Evolutionary conservation across 768 basidiomycete species (phyloP).

Genomic region (Phylloporus scabripes): DNA sequence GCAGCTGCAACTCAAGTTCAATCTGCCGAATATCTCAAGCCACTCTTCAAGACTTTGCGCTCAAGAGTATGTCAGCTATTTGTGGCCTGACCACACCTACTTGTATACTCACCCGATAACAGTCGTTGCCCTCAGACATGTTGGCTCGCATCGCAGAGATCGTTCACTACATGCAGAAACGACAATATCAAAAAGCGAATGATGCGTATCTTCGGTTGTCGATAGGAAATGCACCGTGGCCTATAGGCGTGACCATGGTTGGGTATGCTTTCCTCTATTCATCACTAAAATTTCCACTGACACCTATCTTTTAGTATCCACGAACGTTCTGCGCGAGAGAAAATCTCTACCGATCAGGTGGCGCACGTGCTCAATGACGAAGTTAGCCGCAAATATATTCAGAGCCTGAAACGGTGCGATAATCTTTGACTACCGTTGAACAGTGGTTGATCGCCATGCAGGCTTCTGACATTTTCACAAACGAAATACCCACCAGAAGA

Average conservation of each 20-base stretch:
- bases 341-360: constrained; percentile 95
- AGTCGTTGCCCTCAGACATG: constrained; percentile 82
- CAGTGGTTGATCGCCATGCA: constrained; percentile 29
- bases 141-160: constrained; percentile 86
- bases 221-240: constrained; percentile 99
- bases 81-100: not conserved
- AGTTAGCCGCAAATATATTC: constrained; percentile 97
- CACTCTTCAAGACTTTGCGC: constrained; percentile 86
- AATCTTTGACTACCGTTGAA: not conserved
- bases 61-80: constrained; percentile 60
- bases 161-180: constrained; percentile 92
- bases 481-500: constrained; percentile 94
- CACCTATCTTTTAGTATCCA: constrained; percentile 61
- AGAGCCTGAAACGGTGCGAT: constrained; percentile 87
- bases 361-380: constrained; percentile 99
- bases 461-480: constrained; percentile 91
- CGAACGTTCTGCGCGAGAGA: constrained; percentile 95
- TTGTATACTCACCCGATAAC: constrained; percentile 8
- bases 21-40: constrained; percentile 95
- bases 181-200: constrained; percentile 93
- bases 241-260: constrained; percentile 99
- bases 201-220: constrained; percentile 95
- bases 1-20: constrained; percentile 95
- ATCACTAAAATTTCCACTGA: not conserved
- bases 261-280: constrained; percentile 51